Evolutionary conservation across 768 basidiomycete genomes (phyloP), one percentile per base, ranked within the genome.

Genomic region (Leccinum uliginosum): DNA sequence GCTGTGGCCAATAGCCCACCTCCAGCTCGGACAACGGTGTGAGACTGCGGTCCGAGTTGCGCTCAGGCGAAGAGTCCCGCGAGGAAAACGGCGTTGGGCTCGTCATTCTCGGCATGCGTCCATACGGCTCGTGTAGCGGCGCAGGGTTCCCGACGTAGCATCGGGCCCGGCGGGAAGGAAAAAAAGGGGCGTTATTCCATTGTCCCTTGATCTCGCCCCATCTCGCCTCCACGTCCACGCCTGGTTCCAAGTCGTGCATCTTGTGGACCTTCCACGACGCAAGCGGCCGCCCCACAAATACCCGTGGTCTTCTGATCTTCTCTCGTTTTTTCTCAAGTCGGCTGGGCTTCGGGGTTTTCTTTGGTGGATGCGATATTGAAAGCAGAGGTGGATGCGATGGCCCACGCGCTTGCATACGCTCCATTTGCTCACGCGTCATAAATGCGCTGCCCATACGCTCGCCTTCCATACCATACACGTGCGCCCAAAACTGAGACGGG

Each of bases 401-500:
- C 10, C 9, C 51, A 1, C 30, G 34, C 7, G 35, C 3, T 5
- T 32, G 30, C 15, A 65, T 47, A 35, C 48, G 48, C 1, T n/a
- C 54, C 55, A 58, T 49, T 0, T 57, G 51, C 6, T 55, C 60
- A 19, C 32, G 59, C 32, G 59, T 50, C 59, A 66, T 59, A 19
- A 72, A 71, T 1, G 67, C 71, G 8, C 56, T 56, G 29, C 71
- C 70, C 8, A 71, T 26, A 1, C 49, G 66, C 4, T 73, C 58
- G 1, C 71, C 70, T 48, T 66, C 63, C 34, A 72, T 40, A 17
- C 66, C 68, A 6, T 71, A 72, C 14, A 73, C 72, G 19, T 72
- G 71, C 10, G 71, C 70, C 71, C 71, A 72, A n/a, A 71, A 73
- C n/a, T 50, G 56, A 1, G 70, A 3, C 8, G 17, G 58, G 6